Evolutionary conservation across 78 protist genomes (phyloP), one percentile per base, ranked within the genome.

Genomic region (slime mould (Dictyostelium discoideum)): DNA sequence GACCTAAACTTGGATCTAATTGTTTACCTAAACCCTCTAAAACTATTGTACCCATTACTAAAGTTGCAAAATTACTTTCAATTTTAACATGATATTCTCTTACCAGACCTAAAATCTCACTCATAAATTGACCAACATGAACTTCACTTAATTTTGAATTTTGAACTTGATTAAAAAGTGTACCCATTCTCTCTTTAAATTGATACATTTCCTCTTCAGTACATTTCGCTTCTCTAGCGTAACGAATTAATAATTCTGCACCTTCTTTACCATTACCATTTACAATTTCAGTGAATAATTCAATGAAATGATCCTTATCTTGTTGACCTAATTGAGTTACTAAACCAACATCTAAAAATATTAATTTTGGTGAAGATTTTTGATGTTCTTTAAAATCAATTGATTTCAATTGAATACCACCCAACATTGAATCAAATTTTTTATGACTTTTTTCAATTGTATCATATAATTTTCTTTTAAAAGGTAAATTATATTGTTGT

Each of bases 1-100:
- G 78, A 72, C 84, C 46, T 65, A 96, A 26, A 65, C 84, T 85
- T 60, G 97, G 97, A 65, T 96, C 93, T 42, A 96, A 76, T 69
- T 84, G 94, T 54, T 92, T 89, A 5, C 97, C 97, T 14, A 96
- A 29, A n/a, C 97, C 97, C 16, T 96, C 97, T 16, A 96, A 39
- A 7, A 96, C 84, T 10, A 92, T 88, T 3, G 97, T 96, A 18
- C 94, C 97, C 92, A 96, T 87, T 0, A 90, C 88, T 26, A 96
- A 40, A 1, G 94, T 96, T 2, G 96, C 92, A 29, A 96, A 89
- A 44, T 92, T 92, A 42, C 97, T 87, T 42, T 96, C 97, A 67
- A 96, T 60, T 44, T 78, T 85, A 26, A 96, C 97, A 65, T 84
- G 95, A 77, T 86, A 96, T 46, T 80, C 92, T 37, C 95, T 80